Base-by-base conservation (phyloP, 1,139 yeast genomes). In the Geotrichum citri-aurantii region DNA sequence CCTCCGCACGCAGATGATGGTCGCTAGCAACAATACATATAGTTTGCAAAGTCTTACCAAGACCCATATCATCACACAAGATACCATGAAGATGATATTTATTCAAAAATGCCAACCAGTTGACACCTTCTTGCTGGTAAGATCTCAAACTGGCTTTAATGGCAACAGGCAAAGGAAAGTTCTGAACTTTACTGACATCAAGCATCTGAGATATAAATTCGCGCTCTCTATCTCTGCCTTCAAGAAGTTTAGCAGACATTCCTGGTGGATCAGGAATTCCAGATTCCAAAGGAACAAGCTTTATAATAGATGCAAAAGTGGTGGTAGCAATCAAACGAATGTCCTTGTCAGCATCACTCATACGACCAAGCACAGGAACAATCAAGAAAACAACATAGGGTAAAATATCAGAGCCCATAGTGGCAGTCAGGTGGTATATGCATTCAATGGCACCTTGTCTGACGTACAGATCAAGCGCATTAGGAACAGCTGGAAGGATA, bases 11-110 rank as follows among this genome's bases (percentile, higher is more conserved):
- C 64, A 89, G 69, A 69, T 91, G 89, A 70, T 95, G 99, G 69
- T 95, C 99, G 67, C 97, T 90, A 0, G 99, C 88, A 58, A 95
- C 91, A 64, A 95, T 93, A 75, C 99, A 95, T 68, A 95, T 91
- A 0, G 99, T 92, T 73, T 95, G 99, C 63, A 95, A 79, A 0
- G 99, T 95, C 71, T 95, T 95, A 60, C 99, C 99, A 46, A 95
- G 80, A 12, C 99, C 99, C 99, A 95, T 95, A 82, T 95, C 99
- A 73, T 95, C 99, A 82, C 99, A 93, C 55, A 95, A 77, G 68
- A 95, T 91, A 55, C 99, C 99, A 74, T 95, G 99, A 56, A 95
- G 77, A 72, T 93, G 97, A 69, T 95, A 95, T 69, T 89, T 89
- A 75, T 93, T 95, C 68, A 95, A 80, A 70, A 95, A 95, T 17